These are phyloP conservation scores for Fusarium bulbicola DNA, from an alignment of 2,329 filamentous ascomycete species.

Conservation along the genomic window DNA sequence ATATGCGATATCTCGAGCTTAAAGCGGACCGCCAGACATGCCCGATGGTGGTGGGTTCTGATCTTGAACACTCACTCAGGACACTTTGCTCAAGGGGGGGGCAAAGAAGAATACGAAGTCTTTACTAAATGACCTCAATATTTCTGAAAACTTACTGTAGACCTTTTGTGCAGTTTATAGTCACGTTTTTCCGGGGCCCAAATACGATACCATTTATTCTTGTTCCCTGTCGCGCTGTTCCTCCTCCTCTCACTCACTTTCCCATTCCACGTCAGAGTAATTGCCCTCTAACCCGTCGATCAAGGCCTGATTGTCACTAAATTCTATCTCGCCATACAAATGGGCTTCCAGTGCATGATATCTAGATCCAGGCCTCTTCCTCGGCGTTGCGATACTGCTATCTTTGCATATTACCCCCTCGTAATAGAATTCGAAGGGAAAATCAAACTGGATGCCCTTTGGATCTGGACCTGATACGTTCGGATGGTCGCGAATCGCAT, in stretches of 20 bases:
- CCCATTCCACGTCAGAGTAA: no score
- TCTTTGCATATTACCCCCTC: neutral
- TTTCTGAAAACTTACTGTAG: neutral
- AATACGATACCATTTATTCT: no score
- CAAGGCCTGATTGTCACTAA: neutral
- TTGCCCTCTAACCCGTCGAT: neutral
- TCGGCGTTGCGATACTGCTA: neutral
- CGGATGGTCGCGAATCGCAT: neutral
- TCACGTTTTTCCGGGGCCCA: no score
- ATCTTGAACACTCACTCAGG: neutral
- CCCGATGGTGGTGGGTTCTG: neutral
- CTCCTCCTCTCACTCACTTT: no score
- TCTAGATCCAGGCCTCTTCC: no score
- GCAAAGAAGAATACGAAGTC: neutral
- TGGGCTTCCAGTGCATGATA: neutral
- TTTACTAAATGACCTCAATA: rapidly evolving
- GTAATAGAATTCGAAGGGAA: neutral
- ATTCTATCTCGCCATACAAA: neutral
- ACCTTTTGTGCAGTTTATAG: neutral
- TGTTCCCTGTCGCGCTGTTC: rapidly evolving
- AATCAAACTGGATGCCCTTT: neutral
- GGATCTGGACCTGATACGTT: neutral
- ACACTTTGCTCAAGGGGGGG: neutral
- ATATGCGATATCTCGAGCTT: neutral
- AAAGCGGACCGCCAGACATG: neutral